These are phyloP conservation scores for Dissoconium aciculare DNA, from an alignment of 2,329 filamentous ascomycete genomes.

Conservation along the genomic window DNA sequence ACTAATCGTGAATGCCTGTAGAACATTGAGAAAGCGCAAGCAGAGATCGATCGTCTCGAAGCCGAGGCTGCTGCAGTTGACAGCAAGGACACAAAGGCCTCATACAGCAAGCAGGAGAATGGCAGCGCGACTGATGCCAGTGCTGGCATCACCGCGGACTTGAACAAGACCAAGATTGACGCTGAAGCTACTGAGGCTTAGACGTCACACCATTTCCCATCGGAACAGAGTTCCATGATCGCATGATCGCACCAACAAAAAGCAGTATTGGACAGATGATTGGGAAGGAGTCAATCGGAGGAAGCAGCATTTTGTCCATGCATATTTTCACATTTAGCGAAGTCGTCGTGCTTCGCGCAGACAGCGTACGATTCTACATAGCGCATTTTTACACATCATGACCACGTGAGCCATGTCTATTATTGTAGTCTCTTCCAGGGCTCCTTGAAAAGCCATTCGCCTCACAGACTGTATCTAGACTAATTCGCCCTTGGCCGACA, in stretches of 20 bases:
- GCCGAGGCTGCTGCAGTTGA: slow-evolving; percentile 48
- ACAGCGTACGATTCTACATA: no score
- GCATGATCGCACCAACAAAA: not conserved
- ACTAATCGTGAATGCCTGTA: slow-evolving; percentile 29
- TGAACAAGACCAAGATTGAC: slow-evolving; percentile 46
- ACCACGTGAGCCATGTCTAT: no score
- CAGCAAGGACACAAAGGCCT: slow-evolving; percentile 28
- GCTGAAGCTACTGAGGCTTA: slow-evolving; percentile 4
- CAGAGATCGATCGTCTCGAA: slow-evolving; percentile 76
- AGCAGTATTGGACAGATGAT: not conserved
- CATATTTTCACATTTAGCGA: not conserved
- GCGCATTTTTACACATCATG: no score
- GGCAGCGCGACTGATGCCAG: slow-evolving; percentile 41
- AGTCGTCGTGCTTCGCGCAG: no score
- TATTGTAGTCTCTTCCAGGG: no score
- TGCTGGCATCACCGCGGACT: slow-evolving; percentile 43
- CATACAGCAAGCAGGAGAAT: slow-evolving; percentile 30
- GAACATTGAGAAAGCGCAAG: slow-evolving; percentile 95
- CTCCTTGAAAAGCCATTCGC: no score
- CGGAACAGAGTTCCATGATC: not conserved
- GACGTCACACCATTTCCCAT: not conserved
- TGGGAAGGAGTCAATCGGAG: no score
- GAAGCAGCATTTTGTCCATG: not conserved
- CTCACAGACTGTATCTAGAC: no score
- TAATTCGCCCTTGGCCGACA: no score